These are phyloP conservation scores for Coemansia sp. DNA, from an alignment of 192 early-diverging fungal species.

Conservation along the genomic window DNA sequence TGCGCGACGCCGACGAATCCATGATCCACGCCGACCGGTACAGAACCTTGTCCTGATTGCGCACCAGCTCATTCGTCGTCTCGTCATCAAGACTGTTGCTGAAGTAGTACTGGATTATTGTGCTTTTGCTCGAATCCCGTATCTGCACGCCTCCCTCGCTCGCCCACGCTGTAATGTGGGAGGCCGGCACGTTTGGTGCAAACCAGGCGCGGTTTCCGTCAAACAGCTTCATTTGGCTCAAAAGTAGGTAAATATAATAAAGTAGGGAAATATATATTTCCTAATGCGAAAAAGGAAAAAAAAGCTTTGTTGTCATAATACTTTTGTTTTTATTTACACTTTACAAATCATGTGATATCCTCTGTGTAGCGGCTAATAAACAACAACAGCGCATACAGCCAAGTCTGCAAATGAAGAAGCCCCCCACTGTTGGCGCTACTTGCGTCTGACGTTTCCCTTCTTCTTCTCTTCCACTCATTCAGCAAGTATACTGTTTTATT, in stretches of 20 bases:
- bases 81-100: slow-evolving; percentile 35
- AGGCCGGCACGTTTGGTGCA: slow-evolving; percentile 36
- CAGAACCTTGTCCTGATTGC: slow-evolving; percentile 32
- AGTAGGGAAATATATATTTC: slow-evolving; percentile 3
- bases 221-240: slow-evolving; percentile 49
- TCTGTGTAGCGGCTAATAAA: no score
- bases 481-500: neutral
- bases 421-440: no score
- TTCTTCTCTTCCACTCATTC: neutral
- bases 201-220: slow-evolving; percentile 51
- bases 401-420: no score
- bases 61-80: slow-evolving; percentile 21
- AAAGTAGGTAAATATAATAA: neutral
- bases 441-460: no score
- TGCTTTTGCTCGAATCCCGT: slow-evolving; percentile 24
- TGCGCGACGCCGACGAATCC: slow-evolving; percentile 42
- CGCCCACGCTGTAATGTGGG: slow-evolving; percentile 45
- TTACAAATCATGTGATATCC: no score
- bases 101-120: slow-evolving; percentile 43
- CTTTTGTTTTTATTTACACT: no score
- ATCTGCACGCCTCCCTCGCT: slow-evolving; percentile 44
- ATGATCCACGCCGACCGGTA: slow-evolving; percentile 47
- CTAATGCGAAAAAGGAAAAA: neutral
- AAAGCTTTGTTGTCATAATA: no score
- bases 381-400: no score